Evolutionary conservation across 306 rosid species (phyloP).

Genomic region (Medicago arabica): DNA sequence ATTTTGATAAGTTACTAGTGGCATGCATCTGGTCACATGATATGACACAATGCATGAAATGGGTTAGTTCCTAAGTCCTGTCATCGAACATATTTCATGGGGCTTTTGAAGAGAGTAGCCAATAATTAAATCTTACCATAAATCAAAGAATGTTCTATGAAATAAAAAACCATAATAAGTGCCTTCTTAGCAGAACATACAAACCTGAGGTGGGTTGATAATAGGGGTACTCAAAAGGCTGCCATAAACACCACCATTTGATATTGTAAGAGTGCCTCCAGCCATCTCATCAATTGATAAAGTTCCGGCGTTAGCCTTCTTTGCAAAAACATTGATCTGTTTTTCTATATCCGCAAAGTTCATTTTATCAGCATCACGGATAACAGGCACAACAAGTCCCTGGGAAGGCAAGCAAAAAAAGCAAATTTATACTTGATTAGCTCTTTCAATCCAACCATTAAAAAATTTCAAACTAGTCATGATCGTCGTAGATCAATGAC

Average conservation of each 20-base stretch:
- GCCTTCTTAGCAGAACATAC: slow-evolving; percentile 23
- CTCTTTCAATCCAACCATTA: slow-evolving; percentile 28
- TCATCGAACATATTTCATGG: slow-evolving; percentile 13
- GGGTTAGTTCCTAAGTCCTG: not conserved
- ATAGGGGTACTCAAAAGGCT: slow-evolving; percentile 90
- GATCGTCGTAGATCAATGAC: slow-evolving; percentile 19
- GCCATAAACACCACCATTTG: slow-evolving; percentile 88
- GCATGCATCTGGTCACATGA: slow-evolving; percentile 12
- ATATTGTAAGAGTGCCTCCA: slow-evolving; percentile 85
- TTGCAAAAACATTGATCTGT: slow-evolving; percentile 75
- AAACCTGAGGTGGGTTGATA: slow-evolving; percentile 88
- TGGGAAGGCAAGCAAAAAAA: slow-evolving; percentile 35
- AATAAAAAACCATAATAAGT: not conserved
- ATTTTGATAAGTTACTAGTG: not conserved
- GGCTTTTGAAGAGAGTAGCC: not conserved
- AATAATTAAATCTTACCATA: not conserved
- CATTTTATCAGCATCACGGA: slow-evolving; percentile 73
- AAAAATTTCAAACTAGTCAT: slow-evolving; percentile 20
- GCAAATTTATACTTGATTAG: slow-evolving; percentile 13
- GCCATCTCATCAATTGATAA: slow-evolving; percentile 89
- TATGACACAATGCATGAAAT: not conserved
- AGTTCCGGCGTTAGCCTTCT: slow-evolving; percentile 80
- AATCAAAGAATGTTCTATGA: not conserved
- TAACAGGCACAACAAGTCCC: slow-evolving; percentile 87
- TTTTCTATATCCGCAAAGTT: slow-evolving; percentile 84